phyloP scores from a whole-genome alignment of 2,329 filamentous ascomycete species.

The Hypoxylon sp. region DNA sequence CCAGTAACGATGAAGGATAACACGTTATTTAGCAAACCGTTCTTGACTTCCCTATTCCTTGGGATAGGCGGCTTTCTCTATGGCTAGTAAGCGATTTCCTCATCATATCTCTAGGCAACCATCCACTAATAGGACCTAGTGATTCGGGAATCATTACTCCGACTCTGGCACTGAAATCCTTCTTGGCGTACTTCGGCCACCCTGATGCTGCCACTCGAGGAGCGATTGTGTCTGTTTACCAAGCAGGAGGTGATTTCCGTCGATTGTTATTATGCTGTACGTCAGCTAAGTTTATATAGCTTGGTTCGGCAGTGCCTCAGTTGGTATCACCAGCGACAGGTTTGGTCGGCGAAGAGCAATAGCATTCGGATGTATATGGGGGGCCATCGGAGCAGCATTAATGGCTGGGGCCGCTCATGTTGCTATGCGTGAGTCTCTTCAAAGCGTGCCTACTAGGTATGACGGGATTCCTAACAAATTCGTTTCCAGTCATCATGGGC shows the following conservation, averaged over 20 bases:
- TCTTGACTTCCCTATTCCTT: slow-evolving; percentile 58
- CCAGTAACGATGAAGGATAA: slow-evolving; percentile 33
- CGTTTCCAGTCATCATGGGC: slow-evolving; percentile 55
- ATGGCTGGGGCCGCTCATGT: slow-evolving; percentile 61
- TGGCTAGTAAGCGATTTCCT: slow-evolving; percentile 48
- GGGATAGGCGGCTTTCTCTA: slow-evolving; percentile 60
- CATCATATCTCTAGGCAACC: slow-evolving; percentile 5
- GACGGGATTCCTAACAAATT: slow-evolving; percentile 10
- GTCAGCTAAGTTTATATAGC: slow-evolving; percentile 45
- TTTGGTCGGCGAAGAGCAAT: slow-evolving; percentile 59
- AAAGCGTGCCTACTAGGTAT: background rate
- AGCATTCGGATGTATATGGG: slow-evolving; percentile 59
- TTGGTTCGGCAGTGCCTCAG: slow-evolving; percentile 59
- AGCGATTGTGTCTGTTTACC: slow-evolving; percentile 60
- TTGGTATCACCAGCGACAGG: slow-evolving; percentile 57
- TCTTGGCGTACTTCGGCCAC: slow-evolving; percentile 55
- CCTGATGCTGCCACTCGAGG: slow-evolving; percentile 56
- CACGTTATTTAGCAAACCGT: slow-evolving; percentile 57
- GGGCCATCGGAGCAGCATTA: slow-evolving; percentile 57
- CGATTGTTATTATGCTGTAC: background rate
- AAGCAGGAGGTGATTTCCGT: slow-evolving; percentile 54
- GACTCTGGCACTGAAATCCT: slow-evolving; percentile 57
- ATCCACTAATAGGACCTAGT: slow-evolving; percentile 35
- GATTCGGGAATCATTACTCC: slow-evolving; percentile 61
- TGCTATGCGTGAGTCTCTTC: slow-evolving; percentile 55